Evolutionary conservation across 768 basidiomycete species (phyloP).

Genomic region (Boletus vinaceobasis): DNA sequence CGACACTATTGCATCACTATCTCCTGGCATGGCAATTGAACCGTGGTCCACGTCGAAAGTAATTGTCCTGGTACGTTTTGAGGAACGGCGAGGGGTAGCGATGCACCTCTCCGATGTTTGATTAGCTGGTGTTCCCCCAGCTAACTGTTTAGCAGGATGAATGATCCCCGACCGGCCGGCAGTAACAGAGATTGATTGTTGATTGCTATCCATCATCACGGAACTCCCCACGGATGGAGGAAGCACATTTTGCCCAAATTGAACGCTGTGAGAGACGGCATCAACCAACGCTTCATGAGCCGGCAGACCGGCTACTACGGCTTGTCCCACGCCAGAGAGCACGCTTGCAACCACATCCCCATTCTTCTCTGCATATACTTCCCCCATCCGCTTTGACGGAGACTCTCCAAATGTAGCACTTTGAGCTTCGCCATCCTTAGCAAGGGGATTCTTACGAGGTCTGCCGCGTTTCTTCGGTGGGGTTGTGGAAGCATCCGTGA

Average conservation of each 20-base stretch:
- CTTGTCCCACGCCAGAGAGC: background rate
- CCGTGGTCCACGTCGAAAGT: background rate
- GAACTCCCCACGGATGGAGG: background rate
- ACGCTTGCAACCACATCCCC: background rate
- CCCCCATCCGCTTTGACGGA: background rate
- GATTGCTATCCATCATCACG: background rate
- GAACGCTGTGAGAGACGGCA: background rate
- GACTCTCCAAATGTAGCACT: slow-evolving; percentile 2
- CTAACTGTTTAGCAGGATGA: background rate
- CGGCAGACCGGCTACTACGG: background rate
- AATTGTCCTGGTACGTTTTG: slow-evolving; percentile 3
- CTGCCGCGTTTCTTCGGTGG: slow-evolving; percentile 36
- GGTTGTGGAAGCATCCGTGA: slow-evolving; percentile 3
- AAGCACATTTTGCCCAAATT: background rate
- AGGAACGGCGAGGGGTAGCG: background rate
- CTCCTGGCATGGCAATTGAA: background rate
- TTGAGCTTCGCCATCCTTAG: slow-evolving; percentile 1
- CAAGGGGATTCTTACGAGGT: slow-evolving; percentile 26
- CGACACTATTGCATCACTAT: background rate
- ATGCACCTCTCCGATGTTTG: background rate
- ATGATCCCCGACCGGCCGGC: background rate
- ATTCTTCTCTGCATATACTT: background rate
- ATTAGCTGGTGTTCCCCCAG: no score
- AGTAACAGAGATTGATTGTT: background rate
- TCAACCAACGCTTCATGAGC: background rate